phyloP scores from a whole-genome alignment of 2,329 filamentous ascomycete species.

The Beauveria scarabaeidicola region DNA sequence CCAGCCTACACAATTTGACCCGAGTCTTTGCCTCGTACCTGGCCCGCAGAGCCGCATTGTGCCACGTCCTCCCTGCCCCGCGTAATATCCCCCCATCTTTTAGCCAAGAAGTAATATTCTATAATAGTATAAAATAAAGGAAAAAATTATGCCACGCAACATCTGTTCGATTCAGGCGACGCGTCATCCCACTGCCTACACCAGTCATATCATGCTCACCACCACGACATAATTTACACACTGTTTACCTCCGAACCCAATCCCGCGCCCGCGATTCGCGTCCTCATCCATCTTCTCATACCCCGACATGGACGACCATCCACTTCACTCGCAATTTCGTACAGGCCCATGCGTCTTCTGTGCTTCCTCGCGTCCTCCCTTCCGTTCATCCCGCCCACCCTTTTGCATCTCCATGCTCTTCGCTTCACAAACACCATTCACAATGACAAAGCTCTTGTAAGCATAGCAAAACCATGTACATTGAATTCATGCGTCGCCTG shows the following conservation, averaged over 20 bases:
- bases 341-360: not conserved
- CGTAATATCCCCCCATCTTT: too few species aligned
- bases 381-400: not conserved
- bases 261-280: not conserved
- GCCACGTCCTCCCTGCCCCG: too few species aligned
- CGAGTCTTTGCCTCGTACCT: too few species aligned
- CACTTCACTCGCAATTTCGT: not conserved
- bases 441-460: not conserved
- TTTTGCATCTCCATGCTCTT: not conserved
- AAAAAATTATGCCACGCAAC: not conserved
- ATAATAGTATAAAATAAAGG: not conserved
- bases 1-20: too few species aligned
- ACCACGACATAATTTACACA: not conserved
- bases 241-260: not conserved
- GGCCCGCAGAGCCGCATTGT: too few species aligned
- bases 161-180: too few species aligned
- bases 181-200: too few species aligned
- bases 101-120: too few species aligned
- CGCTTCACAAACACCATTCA: not conserved
- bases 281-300: not conserved
- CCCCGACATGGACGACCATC: not conserved
- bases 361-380: not conserved
- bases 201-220: not conserved
- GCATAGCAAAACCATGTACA: conserved; percentile 1
- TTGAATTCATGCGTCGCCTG: not conserved